Evolutionary conservation across 768 basidiomycete species (phyloP).

Genomic region (Leccinum barrowsii): DNA sequence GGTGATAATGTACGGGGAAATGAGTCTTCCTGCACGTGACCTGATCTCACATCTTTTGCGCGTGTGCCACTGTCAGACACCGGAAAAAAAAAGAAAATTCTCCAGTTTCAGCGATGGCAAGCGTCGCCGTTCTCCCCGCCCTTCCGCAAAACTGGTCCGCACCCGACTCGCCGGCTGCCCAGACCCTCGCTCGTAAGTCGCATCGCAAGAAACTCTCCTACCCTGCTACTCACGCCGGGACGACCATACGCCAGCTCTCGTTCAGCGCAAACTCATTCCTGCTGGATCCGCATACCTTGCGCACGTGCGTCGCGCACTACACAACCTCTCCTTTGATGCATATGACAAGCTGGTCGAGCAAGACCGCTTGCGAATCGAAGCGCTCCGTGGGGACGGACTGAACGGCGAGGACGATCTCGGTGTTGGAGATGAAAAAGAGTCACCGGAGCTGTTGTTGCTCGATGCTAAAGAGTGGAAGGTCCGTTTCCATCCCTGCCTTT

Average conservation of each 20-base stretch:
- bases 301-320: conserved; percentile 70
- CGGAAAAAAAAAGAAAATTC: not conserved
- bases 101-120: conserved; percentile 19
- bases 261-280: conserved; percentile 61
- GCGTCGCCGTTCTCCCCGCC: conserved; percentile 23
- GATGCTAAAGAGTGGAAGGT: conserved; percentile 99
- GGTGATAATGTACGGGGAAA: no score
- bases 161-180: conserved; percentile 12
- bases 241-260: conserved; percentile 20
- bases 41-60: not conserved
- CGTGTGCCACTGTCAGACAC: not conserved
- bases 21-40: not conserved
- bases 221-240: conserved; percentile 6
- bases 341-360: conserved; percentile 68
- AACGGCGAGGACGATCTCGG: conserved; percentile 80
- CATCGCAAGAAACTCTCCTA: not conserved
- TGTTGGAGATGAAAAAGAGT: conserved; percentile 88
- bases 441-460: conserved; percentile 58
- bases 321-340: conserved; percentile 78
- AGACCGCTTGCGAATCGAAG: conserved; percentile 48
- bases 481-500: conserved; percentile 10
- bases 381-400: conserved; percentile 44
- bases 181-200: conserved; percentile 27
- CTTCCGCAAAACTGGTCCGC: conserved; percentile 23
- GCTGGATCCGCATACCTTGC: conserved; percentile 87